Evolutionary conservation across 1,139 yeast genomes (phyloP), one percentile per base, ranked within the genome.

Genomic region (Scheffersomyces titani): DNA sequence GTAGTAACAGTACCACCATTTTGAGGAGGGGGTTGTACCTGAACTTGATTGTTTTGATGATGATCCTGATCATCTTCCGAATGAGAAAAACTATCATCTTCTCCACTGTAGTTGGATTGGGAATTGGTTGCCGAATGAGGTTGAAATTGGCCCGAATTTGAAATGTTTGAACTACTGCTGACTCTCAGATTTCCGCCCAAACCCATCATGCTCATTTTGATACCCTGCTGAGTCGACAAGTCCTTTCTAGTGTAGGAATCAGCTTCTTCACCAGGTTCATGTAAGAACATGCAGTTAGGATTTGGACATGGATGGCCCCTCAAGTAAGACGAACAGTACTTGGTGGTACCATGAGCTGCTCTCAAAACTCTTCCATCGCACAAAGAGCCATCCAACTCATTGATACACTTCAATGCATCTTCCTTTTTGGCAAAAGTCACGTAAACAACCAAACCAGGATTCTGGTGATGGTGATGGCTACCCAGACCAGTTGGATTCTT

Each of bases 241-340:
- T 93, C 98, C 70, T 93, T 96, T 73, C 97, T 87, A 44, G 97
- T 91, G 73, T 92, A 94, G 6, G 97, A 89, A 68, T 96, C 99
- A 1, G 98, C 98, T 72, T 96, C 99, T 76, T 96, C 99, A 59
- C 99, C 99, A 3, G 99, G 99, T 73, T 96, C 99, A 71, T 96
- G 99, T 66, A 96, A 81, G 69, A 94, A 96, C 99, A 96, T 96
- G 81, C 99, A 96, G 70, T 92, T 92, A 59, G 99, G 99, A 73
- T 96, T 96, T 59, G 97, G 99, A 75, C 99, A 96, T 20, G 96
- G 88, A 71, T 92, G 97, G 48, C 98, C 98, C 62, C 98, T 84
- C 62, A 96, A 80, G 70, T 96, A 96, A 1, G 97, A 89, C 18
- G 97, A 92, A 73, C 99, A 96, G 76, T 96, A 96, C 74, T 96